Evolutionary conservation across 1,284 basidiomycete species (phyloP), one percentile per base, ranked within the genome.

Genomic region (Sanghuangporus sanghuang): DNA sequence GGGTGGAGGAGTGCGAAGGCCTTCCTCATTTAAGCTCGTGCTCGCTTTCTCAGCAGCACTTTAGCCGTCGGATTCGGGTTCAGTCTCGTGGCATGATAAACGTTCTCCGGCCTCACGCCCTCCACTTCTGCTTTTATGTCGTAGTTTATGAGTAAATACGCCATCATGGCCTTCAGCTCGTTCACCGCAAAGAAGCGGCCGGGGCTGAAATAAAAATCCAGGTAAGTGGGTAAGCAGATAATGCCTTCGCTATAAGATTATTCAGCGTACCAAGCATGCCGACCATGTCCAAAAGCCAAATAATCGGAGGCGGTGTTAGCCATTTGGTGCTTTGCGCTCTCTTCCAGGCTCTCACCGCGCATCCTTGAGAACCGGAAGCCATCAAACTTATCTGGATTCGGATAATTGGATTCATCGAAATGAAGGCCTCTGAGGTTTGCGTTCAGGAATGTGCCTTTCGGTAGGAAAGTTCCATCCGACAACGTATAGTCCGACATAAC

Each of bases 181-280:
- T 74, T 77, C 14, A 74, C 76, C 0, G 80, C 80, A 66, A 82
- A 81, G 72, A 80, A 81, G 2, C 79, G 73, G 4, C 79, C 80
- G 6, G 80, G 79, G 63, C 79, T 46, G 16, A 46, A 46, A 46
- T 18, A 46, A n/a, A 18, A 42, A 23, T 61, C 42, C 36, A 38
- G 32, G 8, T 42, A 11, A 6, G 16, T 57, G n/a, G 32, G 36
- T n/a, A 42, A 46, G 14, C n/a, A 35, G 21, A 40, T n/a, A 46
- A 18, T 12, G 12, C 3, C n/a, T 42, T 42, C 12, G 6, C 40
- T 12, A 42, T 42, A 11, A 27, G 36, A 44, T 6, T 40, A 32
- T 32, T 46, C 35, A 35, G 62, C 70, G 18, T 49, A 74, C 73
- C 73, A 74, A 32, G 72, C 71, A 62, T 71, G 71, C n/a, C 67